A percentile compares a stretch with the other conserved stretches of the same genome.
These are phyloP conservation scores for Bacterosira constricta DNA, from an alignment of 108 stramenopile species.

Conservation along the genomic window DNA sequence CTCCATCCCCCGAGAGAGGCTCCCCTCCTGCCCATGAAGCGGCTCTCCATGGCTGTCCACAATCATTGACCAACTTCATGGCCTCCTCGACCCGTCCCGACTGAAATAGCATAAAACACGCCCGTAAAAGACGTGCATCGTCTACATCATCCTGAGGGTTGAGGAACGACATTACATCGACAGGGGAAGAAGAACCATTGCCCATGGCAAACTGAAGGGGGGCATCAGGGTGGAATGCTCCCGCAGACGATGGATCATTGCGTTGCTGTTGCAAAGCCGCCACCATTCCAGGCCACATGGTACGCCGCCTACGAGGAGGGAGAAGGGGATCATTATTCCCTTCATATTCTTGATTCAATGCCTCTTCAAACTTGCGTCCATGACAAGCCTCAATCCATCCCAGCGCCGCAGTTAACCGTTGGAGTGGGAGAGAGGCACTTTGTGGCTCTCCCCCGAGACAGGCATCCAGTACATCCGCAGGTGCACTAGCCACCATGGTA, in stretches of 20 bases:
- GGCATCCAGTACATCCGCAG: constrained; percentile 48
- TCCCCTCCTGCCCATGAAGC: constrained; percentile 66
- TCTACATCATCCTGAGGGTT: constrained; percentile 28
- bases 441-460: constrained; percentile 14
- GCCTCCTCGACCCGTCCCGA: constrained; percentile 64
- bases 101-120: constrained; percentile 58
- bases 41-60: constrained; percentile 75
- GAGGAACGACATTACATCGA: constrained; percentile 20
- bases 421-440: constrained; percentile 29
- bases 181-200: constrained; percentile 8
- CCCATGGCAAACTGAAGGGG: constrained; percentile 23
- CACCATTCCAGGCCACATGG: constrained; percentile 48
- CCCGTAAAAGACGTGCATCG: constrained; percentile 55
- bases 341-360: constrained; percentile 13
- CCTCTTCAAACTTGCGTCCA: constrained; percentile 38
- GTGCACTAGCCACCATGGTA: constrained; percentile 38
- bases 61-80: constrained; percentile 44
- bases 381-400: constrained; percentile 68
- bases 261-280: constrained; percentile 21
- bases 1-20: constrained; percentile 29
- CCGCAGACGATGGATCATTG: constrained; percentile 1
- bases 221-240: constrained; percentile 48
- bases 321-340: constrained; percentile 28
- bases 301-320: constrained; percentile 32
- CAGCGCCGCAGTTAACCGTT: constrained; percentile 54